phyloP scores from a whole-genome alignment of 2,329 filamentous ascomycete genomes.

The Ophiostoma perfectum region DNA sequence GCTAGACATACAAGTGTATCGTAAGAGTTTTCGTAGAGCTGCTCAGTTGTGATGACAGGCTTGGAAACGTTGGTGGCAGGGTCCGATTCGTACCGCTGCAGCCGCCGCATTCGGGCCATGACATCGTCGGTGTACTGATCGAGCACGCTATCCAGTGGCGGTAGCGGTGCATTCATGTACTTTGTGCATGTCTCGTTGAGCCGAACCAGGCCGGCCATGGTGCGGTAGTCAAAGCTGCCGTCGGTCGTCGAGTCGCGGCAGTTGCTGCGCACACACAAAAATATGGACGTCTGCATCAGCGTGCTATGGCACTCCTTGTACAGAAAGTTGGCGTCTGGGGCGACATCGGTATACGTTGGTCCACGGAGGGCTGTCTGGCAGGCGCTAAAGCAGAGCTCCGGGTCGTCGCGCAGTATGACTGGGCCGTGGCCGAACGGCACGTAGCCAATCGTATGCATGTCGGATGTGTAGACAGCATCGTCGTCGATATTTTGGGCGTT shows the following conservation, averaged over 20 bases:
- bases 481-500: not conserved
- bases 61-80: conserved; percentile 28
- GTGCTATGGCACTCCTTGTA: conserved; percentile 21
- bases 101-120: conserved; percentile 31
- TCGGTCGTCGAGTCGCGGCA: conserved; percentile 29
- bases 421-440: not conserved
- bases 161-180: conserved; percentile 30
- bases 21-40: conserved; percentile 35
- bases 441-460: conserved; percentile 2
- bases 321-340: conserved; percentile 8
- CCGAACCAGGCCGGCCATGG: conserved; percentile 27
- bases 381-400: conserved; percentile 6
- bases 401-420: conserved; percentile 7
- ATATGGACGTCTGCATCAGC: conserved; percentile 29
- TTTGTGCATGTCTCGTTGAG: conserved; percentile 37
- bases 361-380: conserved; percentile 22
- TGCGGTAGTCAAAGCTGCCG: conserved; percentile 4
- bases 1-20: conserved; percentile 36
- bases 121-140: conserved; percentile 35
- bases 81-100: conserved; percentile 31
- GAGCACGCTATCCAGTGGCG: conserved; percentile 33
- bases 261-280: conserved; percentile 37
- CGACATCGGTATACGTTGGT: conserved; percentile 17
- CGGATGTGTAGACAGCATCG: not conserved
- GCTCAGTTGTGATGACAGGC: conserved; percentile 34